Evolutionary conservation across 1,284 basidiomycete species (phyloP).

Genomic region (Coriolopsis trogii): DNA sequence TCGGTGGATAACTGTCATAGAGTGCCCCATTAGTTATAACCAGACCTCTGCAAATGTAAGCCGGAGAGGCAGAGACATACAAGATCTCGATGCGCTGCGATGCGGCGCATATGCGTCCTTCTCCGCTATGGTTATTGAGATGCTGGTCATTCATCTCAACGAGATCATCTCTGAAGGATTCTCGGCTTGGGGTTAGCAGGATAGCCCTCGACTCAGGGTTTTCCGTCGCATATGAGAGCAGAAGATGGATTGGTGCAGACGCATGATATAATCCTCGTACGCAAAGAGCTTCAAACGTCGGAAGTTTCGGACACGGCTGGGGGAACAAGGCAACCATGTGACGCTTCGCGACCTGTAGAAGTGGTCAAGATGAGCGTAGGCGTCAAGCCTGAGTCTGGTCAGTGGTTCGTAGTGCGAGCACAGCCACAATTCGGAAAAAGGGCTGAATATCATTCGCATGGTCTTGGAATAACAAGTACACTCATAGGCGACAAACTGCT

Average conservation of each 20-base stretch:
- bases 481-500: background rate
- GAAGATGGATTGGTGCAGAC: slow-evolving; percentile 43
- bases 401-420: background rate
- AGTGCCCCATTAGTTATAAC: background rate
- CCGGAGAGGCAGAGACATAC: slow-evolving; percentile 41
- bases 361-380: background rate
- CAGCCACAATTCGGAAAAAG: slow-evolving; percentile 1
- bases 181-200: slow-evolving; percentile 55
- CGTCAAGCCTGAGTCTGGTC: background rate
- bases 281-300: slow-evolving; percentile 36
- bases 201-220: slow-evolving; percentile 43
- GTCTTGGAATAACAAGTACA: background rate
- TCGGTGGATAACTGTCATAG: slow-evolving; percentile 62
- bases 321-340: slow-evolving; percentile 34
- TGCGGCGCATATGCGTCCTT: slow-evolving; percentile 43
- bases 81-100: slow-evolving; percentile 55
- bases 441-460: too few relatives aligned
- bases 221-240: slow-evolving; percentile 47
- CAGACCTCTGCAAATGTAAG: background rate
- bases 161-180: slow-evolving; percentile 44
- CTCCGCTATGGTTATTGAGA: slow-evolving; percentile 48
- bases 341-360: background rate
- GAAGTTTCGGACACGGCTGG: slow-evolving; percentile 29
- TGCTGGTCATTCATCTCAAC: slow-evolving; percentile 56
- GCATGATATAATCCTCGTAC: slow-evolving; percentile 40